A percentile compares a stretch with the other conserved stretches of the same genome.
Conservation (phyloP, 2,329 filamentous ascomycete genomes). For the Phyllosticta citriasiana region DNA sequence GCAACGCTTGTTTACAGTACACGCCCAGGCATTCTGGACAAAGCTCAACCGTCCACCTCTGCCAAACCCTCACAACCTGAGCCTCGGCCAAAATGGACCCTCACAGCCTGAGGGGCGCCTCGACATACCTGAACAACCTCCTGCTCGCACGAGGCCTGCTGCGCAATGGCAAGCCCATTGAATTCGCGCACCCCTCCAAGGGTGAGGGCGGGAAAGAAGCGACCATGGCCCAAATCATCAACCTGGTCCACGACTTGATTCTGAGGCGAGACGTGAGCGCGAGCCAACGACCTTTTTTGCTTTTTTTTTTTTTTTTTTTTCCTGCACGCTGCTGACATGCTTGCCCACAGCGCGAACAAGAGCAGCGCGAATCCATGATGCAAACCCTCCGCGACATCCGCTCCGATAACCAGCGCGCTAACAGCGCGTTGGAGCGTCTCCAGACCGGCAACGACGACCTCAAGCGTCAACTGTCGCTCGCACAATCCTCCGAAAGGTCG, state of each 20-base stretch:
- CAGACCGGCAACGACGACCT: slow-evolving; percentile 47
- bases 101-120: slow-evolving; percentile 49
- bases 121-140: slow-evolving; percentile 55
- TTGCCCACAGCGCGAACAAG: slow-evolving; percentile 65
- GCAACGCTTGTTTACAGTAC: slow-evolving; percentile 9
- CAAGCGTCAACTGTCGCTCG: slow-evolving; percentile 44
- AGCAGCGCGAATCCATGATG: slow-evolving; percentile 75
- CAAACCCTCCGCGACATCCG: slow-evolving; percentile 67
- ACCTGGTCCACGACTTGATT: slow-evolving; percentile 88
- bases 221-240: slow-evolving; percentile 80
- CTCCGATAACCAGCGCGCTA: slow-evolving; percentile 63
- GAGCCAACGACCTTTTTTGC: neutral
- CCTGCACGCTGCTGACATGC: neutral
- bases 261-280: slow-evolving; percentile 69
- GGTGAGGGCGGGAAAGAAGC: slow-evolving; percentile 52
- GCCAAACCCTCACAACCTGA: slow-evolving; percentile 7
- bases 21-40: neutral
- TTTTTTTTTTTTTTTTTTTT: slow-evolving; percentile 4
- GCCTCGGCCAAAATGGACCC: slow-evolving; percentile 23
- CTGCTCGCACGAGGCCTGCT: slow-evolving; percentile 53
- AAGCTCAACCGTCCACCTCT: neutral
- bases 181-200: slow-evolving; percentile 67
- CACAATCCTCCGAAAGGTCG: slow-evolving; percentile 61
- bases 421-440: slow-evolving; percentile 53
- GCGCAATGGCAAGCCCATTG: slow-evolving; percentile 59